Conservation (phyloP, 495 filamentous ascomycete genomes). For the Penicillium herquei region DNA sequence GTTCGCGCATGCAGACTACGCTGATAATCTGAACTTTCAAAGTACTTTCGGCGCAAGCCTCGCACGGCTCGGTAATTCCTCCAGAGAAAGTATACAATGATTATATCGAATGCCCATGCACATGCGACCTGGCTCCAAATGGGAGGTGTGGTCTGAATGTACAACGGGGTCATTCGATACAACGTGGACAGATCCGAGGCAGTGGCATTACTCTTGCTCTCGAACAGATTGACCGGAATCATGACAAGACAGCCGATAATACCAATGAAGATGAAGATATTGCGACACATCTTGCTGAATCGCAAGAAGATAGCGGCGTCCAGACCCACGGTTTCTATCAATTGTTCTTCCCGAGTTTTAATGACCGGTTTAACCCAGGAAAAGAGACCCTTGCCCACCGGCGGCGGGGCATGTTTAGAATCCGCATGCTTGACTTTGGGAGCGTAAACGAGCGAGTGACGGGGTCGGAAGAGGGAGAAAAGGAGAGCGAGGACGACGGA, state of each 20-base stretch:
- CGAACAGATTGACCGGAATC: constrained; percentile 76
- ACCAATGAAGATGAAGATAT: constrained; percentile 74
- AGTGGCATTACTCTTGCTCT: constrained; percentile 36
- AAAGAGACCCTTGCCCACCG: constrained; percentile 78
- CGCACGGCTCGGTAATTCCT: constrained; percentile 78
- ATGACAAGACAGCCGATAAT: constrained; percentile 75
- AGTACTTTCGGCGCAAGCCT: constrained; percentile 71
- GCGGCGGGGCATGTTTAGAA: constrained; percentile 89
- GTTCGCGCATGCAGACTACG: constrained; percentile 85
- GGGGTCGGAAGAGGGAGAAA: constrained; percentile 88
- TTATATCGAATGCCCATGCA: constrained; percentile 74
- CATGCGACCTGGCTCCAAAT: constrained; percentile 80
- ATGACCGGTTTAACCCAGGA: constrained; percentile 81
- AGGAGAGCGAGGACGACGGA: constrained; percentile 67
- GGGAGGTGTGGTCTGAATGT: constrained; percentile 35
- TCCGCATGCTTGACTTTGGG: constrained; percentile 93
- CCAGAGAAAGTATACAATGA: constrained; percentile 82
- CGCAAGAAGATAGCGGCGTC: constrained; percentile 90
- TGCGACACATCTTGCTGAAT: constrained; percentile 87
- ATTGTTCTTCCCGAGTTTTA: constrained; percentile 67
- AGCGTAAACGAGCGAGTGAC: constrained; percentile 88
- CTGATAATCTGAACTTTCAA: constrained; percentile 86
- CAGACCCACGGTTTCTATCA: constrained; percentile 78
- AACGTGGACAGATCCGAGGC: constrained; percentile 38
- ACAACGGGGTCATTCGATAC: constrained; percentile 53